A percentile compares a stretch with the other conserved stretches of the same genome.
These are phyloP conservation scores for Henningerozyma blattae DNA, from an alignment of 805 yeast species.

Conservation along the genomic window DNA sequence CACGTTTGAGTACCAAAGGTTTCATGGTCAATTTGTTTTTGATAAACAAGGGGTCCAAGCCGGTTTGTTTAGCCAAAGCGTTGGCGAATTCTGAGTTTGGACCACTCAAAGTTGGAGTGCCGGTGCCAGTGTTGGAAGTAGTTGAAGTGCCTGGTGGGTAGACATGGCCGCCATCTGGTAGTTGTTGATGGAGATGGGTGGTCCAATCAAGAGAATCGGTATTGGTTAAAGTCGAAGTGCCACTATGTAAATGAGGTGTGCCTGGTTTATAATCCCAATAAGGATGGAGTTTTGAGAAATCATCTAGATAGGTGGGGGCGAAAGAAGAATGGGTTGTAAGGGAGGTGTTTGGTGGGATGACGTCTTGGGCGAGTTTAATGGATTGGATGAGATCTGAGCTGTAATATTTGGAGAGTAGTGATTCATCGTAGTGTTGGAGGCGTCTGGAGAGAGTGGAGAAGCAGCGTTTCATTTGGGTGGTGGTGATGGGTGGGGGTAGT, in stretches of 20 bases:
- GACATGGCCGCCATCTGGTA: slow-evolving; percentile 13
- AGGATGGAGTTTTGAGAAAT: slow-evolving; percentile 58
- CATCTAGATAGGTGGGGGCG: slow-evolving; percentile 62
- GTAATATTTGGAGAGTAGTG: slow-evolving; percentile 55
- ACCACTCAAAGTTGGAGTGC: slow-evolving; percentile 7
- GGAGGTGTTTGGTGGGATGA: slow-evolving; percentile 51
- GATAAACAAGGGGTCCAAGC: slow-evolving; percentile 51
- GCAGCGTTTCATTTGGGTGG: neutral
- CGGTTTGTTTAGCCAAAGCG: slow-evolving; percentile 51
- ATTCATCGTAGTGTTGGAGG: slow-evolving; percentile 17
- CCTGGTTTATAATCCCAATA: slow-evolving; percentile 52
- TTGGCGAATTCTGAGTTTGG: slow-evolving; percentile 29
- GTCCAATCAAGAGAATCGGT: slow-evolving; percentile 12
- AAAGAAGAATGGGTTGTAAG: slow-evolving; percentile 33
- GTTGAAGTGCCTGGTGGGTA: slow-evolving; percentile 13
- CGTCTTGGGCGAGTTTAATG: slow-evolving; percentile 68
- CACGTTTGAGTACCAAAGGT: slow-evolving; percentile 64
- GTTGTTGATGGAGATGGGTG: slow-evolving; percentile 15
- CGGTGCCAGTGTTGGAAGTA: slow-evolving; percentile 4
- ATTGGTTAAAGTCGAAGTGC: slow-evolving; percentile 9
- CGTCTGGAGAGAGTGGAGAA: slow-evolving; percentile 2
- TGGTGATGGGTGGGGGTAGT: neutral
- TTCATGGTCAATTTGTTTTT: slow-evolving; percentile 43
- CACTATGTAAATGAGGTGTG: slow-evolving; percentile 15
- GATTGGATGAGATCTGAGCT: slow-evolving; percentile 72